These are phyloP conservation scores for Botrytis elliptica DNA, from an alignment of 2,329 filamentous ascomycete species.

Conservation along the genomic window DNA sequence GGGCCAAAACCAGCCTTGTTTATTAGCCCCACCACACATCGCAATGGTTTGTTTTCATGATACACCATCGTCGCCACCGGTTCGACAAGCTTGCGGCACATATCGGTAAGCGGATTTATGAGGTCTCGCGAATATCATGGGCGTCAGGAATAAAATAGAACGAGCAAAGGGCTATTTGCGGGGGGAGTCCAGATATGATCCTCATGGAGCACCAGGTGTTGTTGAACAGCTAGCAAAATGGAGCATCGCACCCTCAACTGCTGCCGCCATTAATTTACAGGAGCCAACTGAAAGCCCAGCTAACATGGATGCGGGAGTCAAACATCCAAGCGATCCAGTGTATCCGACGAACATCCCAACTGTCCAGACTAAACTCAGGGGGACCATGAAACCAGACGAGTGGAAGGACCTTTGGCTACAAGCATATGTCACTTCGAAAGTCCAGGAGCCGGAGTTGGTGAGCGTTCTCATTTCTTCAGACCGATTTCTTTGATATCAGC, in stretches of 20 bases:
- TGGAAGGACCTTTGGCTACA: neutral
- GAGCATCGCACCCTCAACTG: neutral
- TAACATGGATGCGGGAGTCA: neutral
- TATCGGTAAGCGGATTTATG: neutral
- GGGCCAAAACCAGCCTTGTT: neutral
- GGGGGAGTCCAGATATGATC: neutral
- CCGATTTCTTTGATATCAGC: neutral
- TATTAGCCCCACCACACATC: neutral
- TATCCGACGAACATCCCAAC: neutral
- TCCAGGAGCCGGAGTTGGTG: neutral
- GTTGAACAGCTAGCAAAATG: neutral
- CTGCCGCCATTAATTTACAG: fast-evolving
- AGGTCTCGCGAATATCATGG: neutral
- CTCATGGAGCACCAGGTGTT: neutral
- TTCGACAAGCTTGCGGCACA: neutral
- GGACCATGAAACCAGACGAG: neutral
- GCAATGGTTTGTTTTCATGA: neutral
- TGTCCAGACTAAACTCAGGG: neutral
- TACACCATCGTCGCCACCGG: neutral
- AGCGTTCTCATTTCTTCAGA: neutral
- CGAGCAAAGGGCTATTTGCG: neutral
- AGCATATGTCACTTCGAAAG: neutral
- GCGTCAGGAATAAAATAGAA: no score
- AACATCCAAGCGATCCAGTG: neutral
- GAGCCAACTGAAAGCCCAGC: fast-evolving